phyloP scores from a whole-genome alignment of 352 stramenopile genomes.

The Phytopythium chamaehyphon region DNA sequence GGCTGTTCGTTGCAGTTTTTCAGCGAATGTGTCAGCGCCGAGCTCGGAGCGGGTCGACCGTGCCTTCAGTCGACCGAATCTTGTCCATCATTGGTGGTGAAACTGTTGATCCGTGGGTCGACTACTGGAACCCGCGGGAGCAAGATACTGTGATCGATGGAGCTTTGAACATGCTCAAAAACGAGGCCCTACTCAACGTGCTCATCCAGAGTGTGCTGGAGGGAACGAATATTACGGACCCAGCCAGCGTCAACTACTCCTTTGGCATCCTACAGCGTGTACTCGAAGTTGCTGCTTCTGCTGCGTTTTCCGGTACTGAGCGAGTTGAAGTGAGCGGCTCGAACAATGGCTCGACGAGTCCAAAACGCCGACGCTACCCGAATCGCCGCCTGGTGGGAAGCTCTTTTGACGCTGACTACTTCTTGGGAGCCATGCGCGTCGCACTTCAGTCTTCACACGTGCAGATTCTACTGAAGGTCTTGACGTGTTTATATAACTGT shows the following conservation, averaged over 20 bases:
- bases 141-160: conserved; percentile 53
- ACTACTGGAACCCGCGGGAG: conserved; percentile 71
- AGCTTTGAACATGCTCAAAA: conserved; percentile 58
- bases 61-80: conserved; percentile 51
- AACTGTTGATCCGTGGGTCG: conserved; percentile 54
- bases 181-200: conserved; percentile 63
- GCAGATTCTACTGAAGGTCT: conserved; percentile 81
- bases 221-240: conserved; percentile 80
- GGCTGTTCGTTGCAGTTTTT: conserved; percentile 65
- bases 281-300: conserved; percentile 52
- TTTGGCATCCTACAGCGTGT: conserved; percentile 75
- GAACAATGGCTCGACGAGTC: conserved; percentile 1
- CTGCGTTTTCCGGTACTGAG: conserved; percentile 23
- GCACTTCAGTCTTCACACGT: conserved; percentile 73
- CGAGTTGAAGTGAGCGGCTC: conserved; percentile 11
- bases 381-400: conserved; percentile 29
- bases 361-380: conserved; percentile 2
- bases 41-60: conserved; percentile 28
- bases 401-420: conserved; percentile 70
- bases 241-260: conserved; percentile 79
- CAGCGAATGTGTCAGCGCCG: conserved; percentile 76
- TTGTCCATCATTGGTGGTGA: conserved; percentile 54
- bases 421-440: conserved; percentile 60
- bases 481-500: conserved; percentile 84
- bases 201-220: conserved; percentile 80